Conservation (phyloP, 2,329 filamentous ascomycete genomes). For the Stylonectria norvegica region DNA sequence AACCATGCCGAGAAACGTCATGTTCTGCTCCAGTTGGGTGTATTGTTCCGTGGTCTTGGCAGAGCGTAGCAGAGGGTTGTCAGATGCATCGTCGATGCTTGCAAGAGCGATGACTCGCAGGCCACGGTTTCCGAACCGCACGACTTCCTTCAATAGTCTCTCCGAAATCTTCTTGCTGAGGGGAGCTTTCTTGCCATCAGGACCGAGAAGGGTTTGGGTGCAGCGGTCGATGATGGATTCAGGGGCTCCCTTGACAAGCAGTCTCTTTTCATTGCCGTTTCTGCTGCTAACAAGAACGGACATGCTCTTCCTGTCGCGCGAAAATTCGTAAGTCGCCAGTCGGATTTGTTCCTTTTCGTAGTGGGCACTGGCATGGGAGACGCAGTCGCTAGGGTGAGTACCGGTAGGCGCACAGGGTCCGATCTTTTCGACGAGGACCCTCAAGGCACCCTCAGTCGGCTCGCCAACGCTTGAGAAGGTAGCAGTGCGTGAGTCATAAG, state of each 20-base stretch:
- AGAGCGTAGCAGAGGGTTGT: constrained; percentile 64
- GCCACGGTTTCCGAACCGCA: constrained; percentile 86
- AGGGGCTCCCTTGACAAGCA: constrained; percentile 94
- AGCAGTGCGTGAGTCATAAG: constrained; percentile 73
- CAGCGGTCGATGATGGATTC: constrained; percentile 93
- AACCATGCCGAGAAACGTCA: constrained; percentile 90
- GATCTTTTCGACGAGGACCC: constrained; percentile 90
- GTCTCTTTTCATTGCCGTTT: constrained; percentile 66
- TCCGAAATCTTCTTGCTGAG: constrained; percentile 67
- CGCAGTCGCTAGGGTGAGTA: constrained; percentile 56
- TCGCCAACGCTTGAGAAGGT: constrained; percentile 84
- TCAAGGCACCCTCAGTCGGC: constrained; percentile 89
- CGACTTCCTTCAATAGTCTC: constrained; percentile 73
- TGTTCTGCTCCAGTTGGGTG: constrained; percentile 80
- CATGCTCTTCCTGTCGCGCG: constrained; percentile 98
- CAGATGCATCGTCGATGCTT: constrained; percentile 70
- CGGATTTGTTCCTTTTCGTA: constrained; percentile 75
- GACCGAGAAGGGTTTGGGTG: constrained; percentile 73
- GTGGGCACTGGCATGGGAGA: constrained; percentile 78
- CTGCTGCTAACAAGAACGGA: constrained; percentile 86
- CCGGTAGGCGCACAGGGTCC: constrained; percentile 68
- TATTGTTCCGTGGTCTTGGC: constrained; percentile 86
- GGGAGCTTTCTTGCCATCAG: constrained; percentile 71
- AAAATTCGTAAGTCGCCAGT: constrained; percentile 92
- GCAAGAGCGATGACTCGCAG: constrained; percentile 94